Evolutionary conservation across 106 monocot genomes (phyloP).

Genomic region (Posidonia australis): DNA sequence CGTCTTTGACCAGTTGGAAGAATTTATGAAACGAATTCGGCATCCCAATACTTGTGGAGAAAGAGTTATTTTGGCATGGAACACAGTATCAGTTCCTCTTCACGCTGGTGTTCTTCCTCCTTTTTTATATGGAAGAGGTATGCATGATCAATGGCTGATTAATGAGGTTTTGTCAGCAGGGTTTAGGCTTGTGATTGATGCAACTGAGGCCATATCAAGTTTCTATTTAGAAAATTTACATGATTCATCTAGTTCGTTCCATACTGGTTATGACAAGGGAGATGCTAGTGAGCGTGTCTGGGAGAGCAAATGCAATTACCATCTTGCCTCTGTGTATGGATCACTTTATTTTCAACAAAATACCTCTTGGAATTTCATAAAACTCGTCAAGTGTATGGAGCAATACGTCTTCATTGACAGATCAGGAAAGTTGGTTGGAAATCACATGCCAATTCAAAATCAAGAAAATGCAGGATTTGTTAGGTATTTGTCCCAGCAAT

Average conservation of each 20-base stretch:
- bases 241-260: conserved; percentile 3
- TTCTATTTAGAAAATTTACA: conserved; percentile 36
- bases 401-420: conserved; percentile 31
- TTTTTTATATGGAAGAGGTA: conserved; percentile 58
- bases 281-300: conserved; percentile 13
- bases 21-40: conserved; percentile 25
- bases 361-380: conserved; percentile 6
- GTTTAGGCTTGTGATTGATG: conserved; percentile 76
- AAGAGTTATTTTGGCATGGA: conserved; percentile 78
- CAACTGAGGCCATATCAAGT: conserved; percentile 31
- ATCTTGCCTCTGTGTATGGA: conserved; percentile 72
- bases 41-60: conserved; percentile 22
- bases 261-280: neutral
- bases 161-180: conserved; percentile 62
- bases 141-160: conserved; percentile 68
- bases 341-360: conserved; percentile 37
- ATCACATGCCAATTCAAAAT: conserved; percentile 1
- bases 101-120: conserved; percentile 64
- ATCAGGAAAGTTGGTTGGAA: conserved; percentile 7
- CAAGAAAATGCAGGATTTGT: conserved; percentile 12
- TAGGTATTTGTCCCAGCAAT: conserved; percentile 1
- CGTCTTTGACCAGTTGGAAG: conserved; percentile 48
- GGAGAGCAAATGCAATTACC: conserved; percentile 49
- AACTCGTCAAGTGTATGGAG: conserved; percentile 36
- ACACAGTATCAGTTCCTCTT: conserved; percentile 39